A percentile compares a stretch with the other conserved stretches of the same genome.
phyloP scores from a whole-genome alignment of 2,329 filamentous ascomycete genomes.

The Hypoxylon sp. region DNA sequence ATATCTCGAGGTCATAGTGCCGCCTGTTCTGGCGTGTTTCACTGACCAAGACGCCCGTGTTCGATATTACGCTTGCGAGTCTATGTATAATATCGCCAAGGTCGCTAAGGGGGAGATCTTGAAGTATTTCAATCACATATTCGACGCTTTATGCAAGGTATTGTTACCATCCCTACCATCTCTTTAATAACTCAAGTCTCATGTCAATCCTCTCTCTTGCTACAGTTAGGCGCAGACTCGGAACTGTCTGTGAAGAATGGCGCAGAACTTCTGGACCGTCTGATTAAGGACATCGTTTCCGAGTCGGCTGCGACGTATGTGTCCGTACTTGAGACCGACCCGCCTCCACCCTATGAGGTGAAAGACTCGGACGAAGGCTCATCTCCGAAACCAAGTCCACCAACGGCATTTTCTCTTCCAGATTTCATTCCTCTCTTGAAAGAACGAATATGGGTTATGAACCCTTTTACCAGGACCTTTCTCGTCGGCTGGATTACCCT shows the following conservation, averaged over 20 bases:
- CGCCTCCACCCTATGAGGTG: slow-evolving; percentile 63
- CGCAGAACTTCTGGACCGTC: slow-evolving; percentile 91
- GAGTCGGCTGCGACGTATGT: slow-evolving; percentile 96
- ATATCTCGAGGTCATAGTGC: slow-evolving; percentile 94
- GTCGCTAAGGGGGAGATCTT: slow-evolving; percentile 98
- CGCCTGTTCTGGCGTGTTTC: slow-evolving; percentile 96
- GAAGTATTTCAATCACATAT: slow-evolving; percentile 98
- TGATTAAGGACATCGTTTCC: slow-evolving; percentile 96
- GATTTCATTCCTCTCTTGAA: slow-evolving; percentile 94
- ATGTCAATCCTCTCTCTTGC: slow-evolving; percentile 10
- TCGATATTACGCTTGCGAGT: slow-evolving; percentile 98
- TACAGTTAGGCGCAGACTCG: slow-evolving; percentile 91
- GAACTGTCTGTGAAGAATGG: slow-evolving; percentile 99
- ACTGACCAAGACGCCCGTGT: slow-evolving; percentile 97
- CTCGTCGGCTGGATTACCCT: slow-evolving; percentile 96
- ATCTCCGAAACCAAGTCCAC: slow-evolving; percentile 64
- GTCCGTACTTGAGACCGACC: slow-evolving; percentile 79
- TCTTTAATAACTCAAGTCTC: slow-evolving; percentile 6
- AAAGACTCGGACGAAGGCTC: slow-evolving; percentile 60
- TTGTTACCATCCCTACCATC: slow-evolving; percentile 42
- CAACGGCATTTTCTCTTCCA: slow-evolving; percentile 91
- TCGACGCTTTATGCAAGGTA: slow-evolving; percentile 97
- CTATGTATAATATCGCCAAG: slow-evolving; percentile 99
- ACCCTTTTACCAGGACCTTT: slow-evolving; percentile 95
- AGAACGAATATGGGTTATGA: slow-evolving; percentile 93